Evolutionary conservation across 2,329 filamentous ascomycete species (phyloP), one percentile per base, ranked within the genome.

Genomic region (Epichloe scottii): DNA sequence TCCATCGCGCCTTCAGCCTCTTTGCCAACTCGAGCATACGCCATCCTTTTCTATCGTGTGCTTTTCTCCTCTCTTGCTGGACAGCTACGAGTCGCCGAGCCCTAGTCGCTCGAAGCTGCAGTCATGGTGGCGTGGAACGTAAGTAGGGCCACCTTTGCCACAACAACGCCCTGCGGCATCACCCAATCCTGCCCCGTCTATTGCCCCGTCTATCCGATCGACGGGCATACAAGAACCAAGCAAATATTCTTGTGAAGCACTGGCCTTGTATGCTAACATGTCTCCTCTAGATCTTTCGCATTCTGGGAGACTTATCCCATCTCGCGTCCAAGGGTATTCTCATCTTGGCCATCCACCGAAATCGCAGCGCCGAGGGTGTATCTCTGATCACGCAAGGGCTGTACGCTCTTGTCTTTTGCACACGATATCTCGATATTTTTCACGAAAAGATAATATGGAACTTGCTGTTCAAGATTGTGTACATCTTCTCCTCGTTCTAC

Each of bases 321-420:
- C 80, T 88, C 44, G 74, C 82, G 46, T 93, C 89, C 52, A 96
- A 95, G 77, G 81, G 84, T 66, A 93, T 96, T 63, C 77, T 96
- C 60, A 89, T 96, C 70, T 87, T 84, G 72, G 83, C 89, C 51
- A 95, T 96, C 61, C 89, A 95, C 69, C 79, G 80, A 58, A 95
- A 96, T 64, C 79, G 79, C 63, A 93, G 86, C 66, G 86, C 89
- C 46, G 89, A 95, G 75, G 89, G 90, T 53, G 86, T 96, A 54
- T 95, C 89, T 23, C 82, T 95, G 63, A 87, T 97, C 61, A 95
- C 87, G 1, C 91, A 97, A 68, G 77, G 83, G 51, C 81, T 96
- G 57, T 97, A 97, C 70, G 81, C 84, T 51, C 66, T 85, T 56
- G 90, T 97, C 52, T 97, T 96, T 71, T 74, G 83, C 62, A 84